Evolutionary conservation across 148 eudicot genomes (phyloP).

Genomic region (Suaeda aralocaspica): DNA sequence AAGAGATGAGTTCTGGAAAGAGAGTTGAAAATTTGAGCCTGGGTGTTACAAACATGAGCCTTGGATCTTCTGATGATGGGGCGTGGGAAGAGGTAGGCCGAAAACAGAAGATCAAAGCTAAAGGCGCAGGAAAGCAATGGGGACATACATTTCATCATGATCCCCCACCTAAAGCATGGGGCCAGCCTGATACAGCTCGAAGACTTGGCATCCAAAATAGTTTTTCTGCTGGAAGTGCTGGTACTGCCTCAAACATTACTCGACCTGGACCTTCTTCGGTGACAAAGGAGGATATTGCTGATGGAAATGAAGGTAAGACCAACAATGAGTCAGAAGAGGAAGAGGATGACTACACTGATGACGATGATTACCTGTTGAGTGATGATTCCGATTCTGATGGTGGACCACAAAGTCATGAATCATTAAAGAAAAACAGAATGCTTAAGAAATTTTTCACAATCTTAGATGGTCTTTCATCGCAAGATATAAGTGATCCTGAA

Average conservation of each 20-base stretch:
- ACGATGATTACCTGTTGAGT: constrained; percentile 49
- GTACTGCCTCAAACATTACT: constrained; percentile 7
- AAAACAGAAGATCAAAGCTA: constrained; percentile 39
- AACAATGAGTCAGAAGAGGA: neutral
- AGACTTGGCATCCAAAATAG: constrained; percentile 30
- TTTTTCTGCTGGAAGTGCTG: constrained; percentile 23
- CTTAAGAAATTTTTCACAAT: constrained; percentile 45
- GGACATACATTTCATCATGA: constrained; percentile 30
- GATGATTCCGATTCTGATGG: constrained; percentile 62
- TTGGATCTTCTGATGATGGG: constrained; percentile 39
- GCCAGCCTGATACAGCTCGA: constrained; percentile 33
- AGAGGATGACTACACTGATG: constrained; percentile 30
- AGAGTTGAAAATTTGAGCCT: constrained; percentile 33
- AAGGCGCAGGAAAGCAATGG: constrained; percentile 30
- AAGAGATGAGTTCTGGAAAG: constrained; percentile 28
- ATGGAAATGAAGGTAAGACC: neutral
- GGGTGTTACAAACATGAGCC: constrained; percentile 34
- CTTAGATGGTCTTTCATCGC: constrained; percentile 43
- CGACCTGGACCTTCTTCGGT: constrained; percentile 15
- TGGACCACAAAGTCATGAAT: constrained; percentile 41
- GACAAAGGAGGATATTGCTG: constrained; percentile 13
- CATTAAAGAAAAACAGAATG: constrained; percentile 47
- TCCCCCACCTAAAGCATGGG: constrained; percentile 47
- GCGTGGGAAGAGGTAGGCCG: constrained; percentile 46
- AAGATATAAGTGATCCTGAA: constrained; percentile 51